These are phyloP conservation scores for Aureobasidium sp. DNA, from an alignment of 2,329 filamentous ascomycete species.

Conservation along the genomic window DNA sequence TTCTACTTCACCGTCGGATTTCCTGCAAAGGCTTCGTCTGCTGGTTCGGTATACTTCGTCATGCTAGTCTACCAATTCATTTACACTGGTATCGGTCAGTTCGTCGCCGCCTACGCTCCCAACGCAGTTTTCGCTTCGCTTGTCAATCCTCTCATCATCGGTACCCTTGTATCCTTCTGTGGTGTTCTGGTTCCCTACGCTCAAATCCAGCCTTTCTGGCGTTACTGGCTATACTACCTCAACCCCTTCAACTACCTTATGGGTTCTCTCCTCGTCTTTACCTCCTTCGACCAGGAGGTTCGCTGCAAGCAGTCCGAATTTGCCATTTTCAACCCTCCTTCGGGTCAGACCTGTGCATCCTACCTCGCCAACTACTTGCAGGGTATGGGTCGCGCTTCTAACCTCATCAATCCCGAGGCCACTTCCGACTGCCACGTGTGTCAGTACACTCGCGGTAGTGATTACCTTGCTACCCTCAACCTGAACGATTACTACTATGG, in stretches of 20 bases:
- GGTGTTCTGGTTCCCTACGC: constrained; percentile 26
- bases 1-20: constrained; percentile 33
- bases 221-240: constrained; percentile 29
- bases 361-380: constrained; percentile 48
- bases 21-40: constrained; percentile 30
- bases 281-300: constrained; percentile 33
- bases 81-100: constrained; percentile 46
- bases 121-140: constrained; percentile 38
- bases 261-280: constrained; percentile 30
- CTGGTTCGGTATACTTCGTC: constrained; percentile 36
- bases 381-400: constrained; percentile 36
- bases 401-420: constrained; percentile 52
- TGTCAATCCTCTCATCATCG: constrained; percentile 31
- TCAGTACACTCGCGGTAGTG: constrained; percentile 48
- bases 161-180: constrained; percentile 24
- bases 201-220: constrained; percentile 26
- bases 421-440: constrained; percentile 51
- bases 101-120: constrained; percentile 38
- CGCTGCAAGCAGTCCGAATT: constrained; percentile 28
- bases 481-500: constrained; percentile 53
- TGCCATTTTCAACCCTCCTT: constrained; percentile 39
- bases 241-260: constrained; percentile 37
- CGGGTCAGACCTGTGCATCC: constrained; percentile 45
- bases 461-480: constrained; percentile 53
- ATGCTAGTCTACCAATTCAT: constrained; percentile 53